These are phyloP conservation scores for Petunia axillaris DNA, from an alignment of 257 asterid genomes.

Conservation along the genomic window DNA sequence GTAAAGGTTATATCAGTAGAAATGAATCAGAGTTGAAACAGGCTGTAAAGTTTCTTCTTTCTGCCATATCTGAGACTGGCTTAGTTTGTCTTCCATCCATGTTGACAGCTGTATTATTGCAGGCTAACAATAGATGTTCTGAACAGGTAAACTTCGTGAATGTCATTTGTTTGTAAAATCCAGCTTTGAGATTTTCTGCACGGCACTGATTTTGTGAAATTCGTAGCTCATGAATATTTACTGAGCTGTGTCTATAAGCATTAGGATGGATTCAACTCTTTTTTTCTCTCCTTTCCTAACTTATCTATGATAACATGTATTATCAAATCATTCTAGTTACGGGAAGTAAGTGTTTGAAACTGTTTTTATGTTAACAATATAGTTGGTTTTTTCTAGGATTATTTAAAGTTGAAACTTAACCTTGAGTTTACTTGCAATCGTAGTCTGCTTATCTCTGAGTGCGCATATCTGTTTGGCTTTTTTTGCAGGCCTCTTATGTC, in stretches of 20 bases:
- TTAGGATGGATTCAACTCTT: neutral
- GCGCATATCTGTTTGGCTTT: conserved; percentile 19
- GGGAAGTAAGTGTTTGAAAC: conserved; percentile 14
- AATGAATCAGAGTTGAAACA: conserved; percentile 52
- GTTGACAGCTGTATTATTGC: conserved; percentile 93
- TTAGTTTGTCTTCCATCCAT: conserved; percentile 97
- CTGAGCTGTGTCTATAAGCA: neutral
- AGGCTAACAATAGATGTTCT: conserved; percentile 86
- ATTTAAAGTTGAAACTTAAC: neutral
- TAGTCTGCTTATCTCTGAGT: neutral
- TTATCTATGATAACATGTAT: neutral
- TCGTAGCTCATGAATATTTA: neutral
- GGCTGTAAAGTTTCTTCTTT: conserved; percentile 72
- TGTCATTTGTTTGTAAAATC: neutral
- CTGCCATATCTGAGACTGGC: conserved; percentile 93
- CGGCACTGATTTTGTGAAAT: neutral
- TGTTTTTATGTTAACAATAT: neutral
- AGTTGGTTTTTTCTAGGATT: conserved; percentile 6
- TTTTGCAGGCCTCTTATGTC: conserved; percentile 64
- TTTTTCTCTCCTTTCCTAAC: neutral
- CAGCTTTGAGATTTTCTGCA: neutral
- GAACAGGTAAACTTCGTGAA: conserved; percentile 63
- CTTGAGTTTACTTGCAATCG: conserved; percentile 12
- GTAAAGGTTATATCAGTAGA: conserved; percentile 46
- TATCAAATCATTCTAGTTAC: neutral